A percentile compares a stretch with the other conserved stretches of the same genome.
These are phyloP conservation scores for Neoconidiobolus thromboides DNA, from an alignment of 371 early-diverging fungal genomes.

Conservation along the genomic window DNA sequence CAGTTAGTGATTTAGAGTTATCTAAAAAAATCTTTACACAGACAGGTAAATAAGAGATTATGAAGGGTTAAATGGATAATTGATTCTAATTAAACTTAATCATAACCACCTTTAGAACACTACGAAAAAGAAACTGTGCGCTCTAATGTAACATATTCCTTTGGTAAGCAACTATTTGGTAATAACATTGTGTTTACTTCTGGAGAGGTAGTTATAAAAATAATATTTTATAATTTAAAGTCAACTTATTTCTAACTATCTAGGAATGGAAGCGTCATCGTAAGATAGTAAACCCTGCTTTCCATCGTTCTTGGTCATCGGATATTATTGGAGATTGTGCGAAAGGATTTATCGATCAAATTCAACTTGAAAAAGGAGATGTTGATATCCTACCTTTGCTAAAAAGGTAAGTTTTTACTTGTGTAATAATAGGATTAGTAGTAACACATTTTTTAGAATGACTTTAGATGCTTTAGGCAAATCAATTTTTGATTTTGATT, in stretches of 20 bases:
- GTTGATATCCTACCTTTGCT: neutral
- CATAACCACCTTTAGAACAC: too few relatives aligned
- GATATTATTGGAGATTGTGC: neutral
- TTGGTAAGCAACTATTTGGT: neutral
- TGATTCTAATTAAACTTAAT: too few relatives aligned
- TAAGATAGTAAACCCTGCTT: neutral
- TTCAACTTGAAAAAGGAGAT: neutral
- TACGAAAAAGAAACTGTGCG: too few relatives aligned
- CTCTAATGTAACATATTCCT: too few relatives aligned
- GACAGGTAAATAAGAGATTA: neutral
- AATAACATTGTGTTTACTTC: neutral
- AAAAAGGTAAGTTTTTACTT: neutral
- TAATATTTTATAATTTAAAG: too few relatives aligned
- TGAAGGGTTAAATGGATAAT: too few relatives aligned
- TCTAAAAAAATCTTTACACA: neutral
- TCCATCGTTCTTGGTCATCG: constrained; percentile 1
- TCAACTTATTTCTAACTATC: neutral
- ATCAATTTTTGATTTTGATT: constrained; percentile 7
- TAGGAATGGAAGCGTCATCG: constrained; percentile 2
- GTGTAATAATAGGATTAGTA: too few relatives aligned
- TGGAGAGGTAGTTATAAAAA: too few relatives aligned
- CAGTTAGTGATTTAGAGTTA: neutral
- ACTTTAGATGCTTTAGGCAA: constrained; percentile 6
- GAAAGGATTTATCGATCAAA: neutral
- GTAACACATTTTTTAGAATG: neutral